Percentiles rank a stretch among this genome's conserved stretches.
Evolutionary conservation across 805 yeast genomes (phyloP).

Genomic region (Zygosaccharomyces pseudorouxii): DNA sequence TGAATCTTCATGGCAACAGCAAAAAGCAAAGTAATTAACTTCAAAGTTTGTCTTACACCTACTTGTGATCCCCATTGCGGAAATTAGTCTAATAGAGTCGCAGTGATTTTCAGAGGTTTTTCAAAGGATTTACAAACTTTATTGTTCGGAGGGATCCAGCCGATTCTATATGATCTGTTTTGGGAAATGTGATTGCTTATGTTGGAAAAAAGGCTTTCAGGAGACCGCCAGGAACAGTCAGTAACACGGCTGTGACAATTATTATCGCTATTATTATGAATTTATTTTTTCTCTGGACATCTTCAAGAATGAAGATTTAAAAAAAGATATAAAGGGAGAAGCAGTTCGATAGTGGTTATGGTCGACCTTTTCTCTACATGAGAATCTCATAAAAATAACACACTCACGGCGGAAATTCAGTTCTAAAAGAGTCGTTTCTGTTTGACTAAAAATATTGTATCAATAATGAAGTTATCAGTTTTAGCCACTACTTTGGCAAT

Average conservation of each 20-base stretch:
- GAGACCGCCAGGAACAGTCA: not conserved
- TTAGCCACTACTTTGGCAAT: constrained; percentile 10
- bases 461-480: constrained; percentile 9
- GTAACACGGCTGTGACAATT: not conserved
- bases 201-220: constrained; percentile 1
- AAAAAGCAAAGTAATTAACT: constrained; percentile 1
- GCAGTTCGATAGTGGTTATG: no score
- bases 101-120: not conserved
- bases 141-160: constrained; percentile 2
- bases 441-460: not conserved
- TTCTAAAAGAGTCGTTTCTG: not conserved
- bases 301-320: not conserved
- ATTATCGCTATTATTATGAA: not conserved
- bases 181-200: not conserved
- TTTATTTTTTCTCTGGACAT: not conserved
- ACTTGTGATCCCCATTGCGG: not conserved
- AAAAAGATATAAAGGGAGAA: not conserved
- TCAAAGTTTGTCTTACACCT: not conserved
- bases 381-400: no score
- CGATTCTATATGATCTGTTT: constrained; percentile 4
- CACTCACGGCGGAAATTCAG: not conserved
- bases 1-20: not conserved
- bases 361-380: no score
- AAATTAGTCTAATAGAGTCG: not conserved
- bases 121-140: not conserved